Percentiles rank a stretch among this genome's conserved stretches.
These are phyloP conservation scores for Diaporthe amygdali DNA, from an alignment of 2,329 filamentous ascomycete species.

Conservation along the genomic window DNA sequence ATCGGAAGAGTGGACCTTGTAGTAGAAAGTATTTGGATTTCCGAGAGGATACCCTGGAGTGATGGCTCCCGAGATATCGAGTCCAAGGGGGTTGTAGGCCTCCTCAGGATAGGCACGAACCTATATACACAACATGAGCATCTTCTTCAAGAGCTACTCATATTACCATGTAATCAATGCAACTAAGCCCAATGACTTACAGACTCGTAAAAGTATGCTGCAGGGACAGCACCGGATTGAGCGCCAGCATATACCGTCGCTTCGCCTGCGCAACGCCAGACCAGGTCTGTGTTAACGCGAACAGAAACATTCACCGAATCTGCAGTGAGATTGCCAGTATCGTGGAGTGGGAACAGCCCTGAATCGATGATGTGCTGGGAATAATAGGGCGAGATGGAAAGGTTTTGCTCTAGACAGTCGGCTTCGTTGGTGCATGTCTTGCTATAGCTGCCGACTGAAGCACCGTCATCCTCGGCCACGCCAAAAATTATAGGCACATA, in stretches of 20 bases:
- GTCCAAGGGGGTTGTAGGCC: not conserved
- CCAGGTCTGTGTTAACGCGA: not conserved
- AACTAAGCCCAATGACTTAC: not conserved
- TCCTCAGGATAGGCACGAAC: constrained; percentile 1
- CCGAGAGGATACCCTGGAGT: not conserved
- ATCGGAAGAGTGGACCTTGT: not conserved
- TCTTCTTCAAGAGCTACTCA: not conserved
- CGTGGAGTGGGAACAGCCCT: not conserved
- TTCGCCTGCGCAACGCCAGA: not conserved
- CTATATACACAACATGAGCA: not conserved
- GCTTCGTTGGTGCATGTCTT: not conserved
- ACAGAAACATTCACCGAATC: not conserved
- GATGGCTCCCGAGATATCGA: not conserved
- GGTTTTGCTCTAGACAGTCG: not conserved
- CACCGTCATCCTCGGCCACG: not conserved
- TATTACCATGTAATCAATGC: not conserved
- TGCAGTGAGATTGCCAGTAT: not conserved
- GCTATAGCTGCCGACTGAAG: constrained; percentile 1
- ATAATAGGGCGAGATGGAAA: not conserved
- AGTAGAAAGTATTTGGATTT: not conserved
- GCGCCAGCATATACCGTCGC: not conserved
- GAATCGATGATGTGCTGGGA: not conserved
- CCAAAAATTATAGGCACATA: not conserved
- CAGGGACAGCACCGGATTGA: not conserved
- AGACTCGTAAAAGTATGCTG: not conserved